Evolutionary conservation across 352 stramenopile species (phyloP).

Genomic region (Aphanomyces astaci): DNA sequence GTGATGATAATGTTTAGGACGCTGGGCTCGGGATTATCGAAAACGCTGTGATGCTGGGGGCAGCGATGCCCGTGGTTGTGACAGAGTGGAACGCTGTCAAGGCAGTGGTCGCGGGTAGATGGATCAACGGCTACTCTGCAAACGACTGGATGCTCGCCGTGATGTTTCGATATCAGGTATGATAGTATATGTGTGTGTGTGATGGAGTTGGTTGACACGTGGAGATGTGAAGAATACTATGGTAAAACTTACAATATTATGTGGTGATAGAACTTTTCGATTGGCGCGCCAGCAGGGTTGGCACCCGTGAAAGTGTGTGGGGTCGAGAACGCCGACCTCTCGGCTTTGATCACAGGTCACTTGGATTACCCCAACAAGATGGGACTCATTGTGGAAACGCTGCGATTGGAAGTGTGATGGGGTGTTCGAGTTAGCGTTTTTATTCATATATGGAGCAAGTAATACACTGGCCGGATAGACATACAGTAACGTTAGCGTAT

Average conservation of each 20-base stretch:
- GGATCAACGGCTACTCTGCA: constrained; percentile 87
- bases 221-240: no score
- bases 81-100: constrained; percentile 66
- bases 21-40: constrained; percentile 76
- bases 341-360: constrained; percentile 66
- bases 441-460: no score
- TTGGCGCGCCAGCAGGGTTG: constrained; percentile 75
- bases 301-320: constrained; percentile 48
- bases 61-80: constrained; percentile 45
- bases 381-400: constrained; percentile 62
- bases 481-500: no score
- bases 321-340: constrained; percentile 81
- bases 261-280: constrained; percentile 39
- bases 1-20: constrained; percentile 23
- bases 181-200: background rate
- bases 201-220: no score
- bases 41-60: constrained; percentile 81
- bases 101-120: constrained; percentile 64
- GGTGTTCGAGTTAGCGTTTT: no score
- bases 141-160: constrained; percentile 88
- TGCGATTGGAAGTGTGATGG: constrained; percentile 52
- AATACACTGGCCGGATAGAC: no score
- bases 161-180: constrained; percentile 80
- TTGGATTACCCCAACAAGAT: constrained; percentile 88
- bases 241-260: constrained; percentile 18